These are phyloP conservation scores for Takashimella tepidaria DNA, from an alignment of 1,284 basidiomycete genomes.

Conservation along the genomic window DNA sequence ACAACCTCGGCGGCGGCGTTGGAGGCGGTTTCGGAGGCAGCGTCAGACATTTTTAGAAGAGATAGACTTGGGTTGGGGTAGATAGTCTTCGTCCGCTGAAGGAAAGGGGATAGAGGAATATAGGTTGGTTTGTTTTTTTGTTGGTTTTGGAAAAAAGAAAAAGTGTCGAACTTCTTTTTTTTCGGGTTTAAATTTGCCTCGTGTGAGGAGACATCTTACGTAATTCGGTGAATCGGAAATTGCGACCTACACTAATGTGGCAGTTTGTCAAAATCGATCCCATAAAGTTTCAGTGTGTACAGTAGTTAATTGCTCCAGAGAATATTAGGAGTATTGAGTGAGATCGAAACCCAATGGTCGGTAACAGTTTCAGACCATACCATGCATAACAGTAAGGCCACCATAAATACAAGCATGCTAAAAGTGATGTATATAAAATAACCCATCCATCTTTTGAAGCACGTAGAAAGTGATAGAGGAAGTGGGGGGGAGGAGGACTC, in stretches of 20 bases:
- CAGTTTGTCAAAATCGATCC: too few relatives aligned
- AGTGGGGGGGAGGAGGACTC: background rate
- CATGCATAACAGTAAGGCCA: background rate
- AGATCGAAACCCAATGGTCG: too few relatives aligned
- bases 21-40: conserved; percentile 84
- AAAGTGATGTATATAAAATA: background rate
- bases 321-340: too few relatives aligned
- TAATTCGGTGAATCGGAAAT: too few relatives aligned
- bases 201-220: too few relatives aligned
- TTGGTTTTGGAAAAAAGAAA: background rate
- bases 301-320: too few relatives aligned
- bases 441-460: background rate
- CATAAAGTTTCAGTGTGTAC: too few relatives aligned
- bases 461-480: background rate
- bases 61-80: too few relatives aligned
- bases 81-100: background rate
- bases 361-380: background rate
- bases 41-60: conserved; percentile 95
- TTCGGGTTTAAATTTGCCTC: too few relatives aligned
- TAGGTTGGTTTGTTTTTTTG: background rate
- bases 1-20: conserved; percentile 56
- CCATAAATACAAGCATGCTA: background rate
- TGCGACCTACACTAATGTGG: too few relatives aligned
- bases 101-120: too few relatives aligned
- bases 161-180: background rate